phyloP scores from a whole-genome alignment of 179 eudicot species.

The Beta corolliflora region DNA sequence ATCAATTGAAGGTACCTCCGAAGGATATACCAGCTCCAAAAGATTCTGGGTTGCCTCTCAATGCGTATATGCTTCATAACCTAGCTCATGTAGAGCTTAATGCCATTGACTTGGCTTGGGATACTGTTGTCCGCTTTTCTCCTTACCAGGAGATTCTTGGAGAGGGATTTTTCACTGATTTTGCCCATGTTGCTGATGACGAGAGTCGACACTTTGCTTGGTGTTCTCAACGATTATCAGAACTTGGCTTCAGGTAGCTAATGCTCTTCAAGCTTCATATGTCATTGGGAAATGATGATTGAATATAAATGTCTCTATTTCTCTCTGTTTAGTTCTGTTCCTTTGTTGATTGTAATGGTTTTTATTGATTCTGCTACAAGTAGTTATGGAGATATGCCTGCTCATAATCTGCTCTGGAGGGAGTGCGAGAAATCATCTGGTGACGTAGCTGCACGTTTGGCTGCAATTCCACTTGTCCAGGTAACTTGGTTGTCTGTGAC shows the following conservation, averaged over 20 bases:
- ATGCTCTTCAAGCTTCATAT: background rate
- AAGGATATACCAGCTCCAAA: slow-evolving; percentile 82
- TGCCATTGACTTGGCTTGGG: slow-evolving; percentile 96
- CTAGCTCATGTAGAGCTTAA: slow-evolving; percentile 95
- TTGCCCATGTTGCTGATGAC: slow-evolving; percentile 97
- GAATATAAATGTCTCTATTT: background rate
- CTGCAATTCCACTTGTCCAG: slow-evolving; percentile 91
- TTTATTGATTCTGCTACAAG: slow-evolving; percentile 16
- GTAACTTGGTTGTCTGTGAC: slow-evolving; percentile 33
- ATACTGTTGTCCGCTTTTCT: slow-evolving; percentile 92
- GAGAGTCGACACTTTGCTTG: slow-evolving; percentile 97
- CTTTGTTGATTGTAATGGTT: background rate
- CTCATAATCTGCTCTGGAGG: slow-evolving; percentile 92
- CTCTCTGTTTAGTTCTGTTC: background rate
- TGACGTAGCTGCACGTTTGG: slow-evolving; percentile 84
- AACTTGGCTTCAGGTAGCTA: slow-evolving; percentile 81
- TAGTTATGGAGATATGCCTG: slow-evolving; percentile 97
- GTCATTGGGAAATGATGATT: background rate
- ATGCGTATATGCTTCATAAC: slow-evolving; percentile 91
- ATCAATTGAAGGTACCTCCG: slow-evolving; percentile 63
- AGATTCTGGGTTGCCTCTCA: slow-evolving; percentile 79
- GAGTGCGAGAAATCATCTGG: slow-evolving; percentile 86
- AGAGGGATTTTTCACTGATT: slow-evolving; percentile 78
- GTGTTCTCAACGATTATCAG: slow-evolving; percentile 87
- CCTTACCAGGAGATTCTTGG: slow-evolving; percentile 69